phyloP scores from a whole-genome alignment of 371 early-diverging fungal species.

The Mortierella sp. region DNA sequence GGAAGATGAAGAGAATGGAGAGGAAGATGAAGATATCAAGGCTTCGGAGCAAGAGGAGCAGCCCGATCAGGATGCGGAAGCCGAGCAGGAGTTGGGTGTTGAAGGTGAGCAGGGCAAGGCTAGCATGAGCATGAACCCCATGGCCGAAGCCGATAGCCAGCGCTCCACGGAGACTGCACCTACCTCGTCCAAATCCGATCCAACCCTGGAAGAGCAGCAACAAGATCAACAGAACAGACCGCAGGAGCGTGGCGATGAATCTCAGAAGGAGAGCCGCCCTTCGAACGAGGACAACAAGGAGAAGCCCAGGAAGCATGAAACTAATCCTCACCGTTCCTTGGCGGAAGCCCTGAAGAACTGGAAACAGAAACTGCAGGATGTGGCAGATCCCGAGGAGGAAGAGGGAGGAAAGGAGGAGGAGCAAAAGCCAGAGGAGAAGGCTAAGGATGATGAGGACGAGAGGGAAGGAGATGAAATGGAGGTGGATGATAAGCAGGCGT shows the following conservation, averaged over 20 bases:
- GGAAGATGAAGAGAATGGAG: constrained; percentile 59
- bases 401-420: constrained; percentile 56
- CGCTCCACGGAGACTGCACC: constrained; percentile 55
- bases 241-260: constrained; percentile 48
- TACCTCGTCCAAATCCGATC: constrained; percentile 38
- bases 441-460: constrained; percentile 55
- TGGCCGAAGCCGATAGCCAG: constrained; percentile 61
- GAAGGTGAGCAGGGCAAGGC: constrained; percentile 72
- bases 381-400: constrained; percentile 62
- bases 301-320: constrained; percentile 54
- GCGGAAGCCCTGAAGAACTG: constrained; percentile 93
- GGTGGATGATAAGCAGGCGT: constrained; percentile 68
- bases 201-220: constrained; percentile 38
- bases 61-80: constrained; percentile 63
- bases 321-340: constrained; percentile 83
- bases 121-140: constrained; percentile 61
- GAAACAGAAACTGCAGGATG: constrained; percentile 81
- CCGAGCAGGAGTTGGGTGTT: constrained; percentile 75
- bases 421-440: constrained; percentile 51
- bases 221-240: constrained; percentile 52
- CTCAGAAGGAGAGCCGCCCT: constrained; percentile 47
- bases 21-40: constrained; percentile 60
- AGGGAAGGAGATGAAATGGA: constrained; percentile 62
- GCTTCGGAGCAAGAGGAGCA: constrained; percentile 59
- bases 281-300: constrained; percentile 58